These are phyloP conservation scores for Geum urbanum DNA, from an alignment of 306 rosid genomes.

Conservation along the genomic window DNA sequence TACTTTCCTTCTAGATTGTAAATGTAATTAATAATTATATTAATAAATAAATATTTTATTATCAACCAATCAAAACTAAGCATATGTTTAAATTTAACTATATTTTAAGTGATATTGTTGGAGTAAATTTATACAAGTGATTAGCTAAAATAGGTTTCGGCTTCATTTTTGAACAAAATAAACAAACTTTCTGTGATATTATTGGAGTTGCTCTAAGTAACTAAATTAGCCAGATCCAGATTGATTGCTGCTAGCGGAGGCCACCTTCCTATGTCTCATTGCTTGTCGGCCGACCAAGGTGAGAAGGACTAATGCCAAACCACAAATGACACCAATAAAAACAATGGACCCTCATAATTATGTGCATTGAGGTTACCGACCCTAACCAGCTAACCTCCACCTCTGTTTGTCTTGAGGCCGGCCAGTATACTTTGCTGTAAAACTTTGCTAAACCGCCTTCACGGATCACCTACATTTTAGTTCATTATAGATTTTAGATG, in stretches of 20 bases:
- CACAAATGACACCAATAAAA: constrained; percentile 25
- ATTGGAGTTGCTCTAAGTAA: too few species aligned
- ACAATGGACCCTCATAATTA: neutral
- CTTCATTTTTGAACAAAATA: too few species aligned
- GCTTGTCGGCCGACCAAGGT: constrained; percentile 53
- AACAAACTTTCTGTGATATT: too few species aligned
- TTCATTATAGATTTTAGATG: neutral
- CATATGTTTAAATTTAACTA: too few species aligned
- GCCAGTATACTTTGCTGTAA: constrained; percentile 22
- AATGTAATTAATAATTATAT: too few species aligned
- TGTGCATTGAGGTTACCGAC: constrained; percentile 24
- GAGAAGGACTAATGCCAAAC: constrained; percentile 32
- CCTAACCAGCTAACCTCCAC: neutral
- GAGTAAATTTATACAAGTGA: too few species aligned
- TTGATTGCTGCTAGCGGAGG: neutral
- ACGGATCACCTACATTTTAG: neutral
- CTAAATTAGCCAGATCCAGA: neutral
- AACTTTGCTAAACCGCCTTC: neutral
- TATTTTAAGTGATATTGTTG: too few species aligned
- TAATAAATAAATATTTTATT: too few species aligned
- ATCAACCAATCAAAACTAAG: too few species aligned
- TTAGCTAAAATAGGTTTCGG: too few species aligned
- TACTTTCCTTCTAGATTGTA: too few species aligned
- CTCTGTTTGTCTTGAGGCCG: constrained; percentile 34
- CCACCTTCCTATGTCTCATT: constrained; percentile 41